Evolutionary conservation across 306 rosid genomes (phyloP).

Genomic region (Pyrus communis): DNA sequence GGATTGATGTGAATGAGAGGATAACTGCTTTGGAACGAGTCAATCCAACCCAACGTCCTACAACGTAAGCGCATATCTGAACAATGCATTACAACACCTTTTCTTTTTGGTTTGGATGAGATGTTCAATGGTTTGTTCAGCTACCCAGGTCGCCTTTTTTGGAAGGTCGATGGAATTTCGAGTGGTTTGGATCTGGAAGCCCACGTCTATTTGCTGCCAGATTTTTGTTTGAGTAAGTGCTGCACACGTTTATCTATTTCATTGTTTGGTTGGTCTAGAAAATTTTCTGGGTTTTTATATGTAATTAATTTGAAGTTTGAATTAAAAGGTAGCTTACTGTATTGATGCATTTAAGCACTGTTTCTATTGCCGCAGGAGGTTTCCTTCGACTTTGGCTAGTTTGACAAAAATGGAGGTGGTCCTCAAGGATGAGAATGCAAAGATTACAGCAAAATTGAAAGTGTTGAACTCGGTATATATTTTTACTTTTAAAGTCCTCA

Average conservation of each 20-base stretch:
- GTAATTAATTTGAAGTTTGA: neutral
- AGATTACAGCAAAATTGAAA: constrained; percentile 61
- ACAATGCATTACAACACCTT: neutral
- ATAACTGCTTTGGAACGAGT: constrained; percentile 89
- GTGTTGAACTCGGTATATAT: constrained; percentile 64
- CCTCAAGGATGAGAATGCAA: constrained; percentile 82
- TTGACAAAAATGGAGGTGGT: constrained; percentile 69
- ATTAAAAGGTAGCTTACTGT: constrained; percentile 6
- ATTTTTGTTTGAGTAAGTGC: constrained; percentile 69
- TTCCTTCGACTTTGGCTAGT: constrained; percentile 79
- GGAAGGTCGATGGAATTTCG: constrained; percentile 93
- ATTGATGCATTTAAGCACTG: constrained; percentile 8
- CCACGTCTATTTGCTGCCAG: constrained; percentile 72
- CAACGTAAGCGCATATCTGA: constrained; percentile 54
- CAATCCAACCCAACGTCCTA: constrained; percentile 93
- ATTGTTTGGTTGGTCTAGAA: neutral
- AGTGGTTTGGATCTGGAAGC: constrained; percentile 85
- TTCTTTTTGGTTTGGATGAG: constrained; percentile 12
- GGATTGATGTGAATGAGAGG: constrained; percentile 90
- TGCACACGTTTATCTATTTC: neutral
- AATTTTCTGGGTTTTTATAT: neutral
- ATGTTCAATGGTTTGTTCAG: constrained; percentile 32
- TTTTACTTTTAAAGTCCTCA: neutral
- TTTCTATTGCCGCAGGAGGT: constrained; percentile 45
- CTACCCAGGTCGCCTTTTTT: constrained; percentile 85